phyloP scores from a whole-genome alignment of 257 asterid genomes.

The Petunia axillaris region DNA sequence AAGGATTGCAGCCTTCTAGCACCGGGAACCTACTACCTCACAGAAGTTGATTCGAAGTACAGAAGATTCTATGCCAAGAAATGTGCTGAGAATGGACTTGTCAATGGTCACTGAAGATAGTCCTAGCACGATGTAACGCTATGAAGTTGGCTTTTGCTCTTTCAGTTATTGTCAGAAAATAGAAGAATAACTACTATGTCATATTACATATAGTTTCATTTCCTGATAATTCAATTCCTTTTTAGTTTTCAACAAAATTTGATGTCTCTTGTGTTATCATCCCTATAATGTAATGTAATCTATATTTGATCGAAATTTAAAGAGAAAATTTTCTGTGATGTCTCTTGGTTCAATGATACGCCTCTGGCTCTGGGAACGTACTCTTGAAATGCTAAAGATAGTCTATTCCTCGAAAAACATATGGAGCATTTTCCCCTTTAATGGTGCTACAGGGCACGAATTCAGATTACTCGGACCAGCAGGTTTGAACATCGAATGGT shows the following conservation, averaged over 20 bases:
- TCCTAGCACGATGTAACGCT: neutral
- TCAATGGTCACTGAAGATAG: conserved; percentile 71
- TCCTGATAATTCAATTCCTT: neutral
- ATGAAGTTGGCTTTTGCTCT: conserved; percentile 33
- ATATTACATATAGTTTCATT: neutral
- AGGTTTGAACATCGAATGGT: no score
- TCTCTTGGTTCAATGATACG: neutral
- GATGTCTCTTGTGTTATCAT: conserved; percentile 1
- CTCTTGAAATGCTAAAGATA: neutral
- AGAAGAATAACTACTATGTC: conserved; percentile 25
- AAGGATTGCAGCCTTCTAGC: conserved; percentile 88
- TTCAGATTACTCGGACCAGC: no score
- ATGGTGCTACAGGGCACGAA: no score
- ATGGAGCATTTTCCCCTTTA: no score
- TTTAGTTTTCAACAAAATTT: neutral
- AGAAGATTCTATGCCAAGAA: conserved; percentile 85
- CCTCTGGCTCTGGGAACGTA: neutral
- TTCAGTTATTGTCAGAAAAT: conserved; percentile 35
- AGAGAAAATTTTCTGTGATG: neutral
- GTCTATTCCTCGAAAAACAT: no score
- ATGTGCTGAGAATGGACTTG: conserved; percentile 59
- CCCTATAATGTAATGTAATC: neutral
- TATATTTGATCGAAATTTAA: neutral
- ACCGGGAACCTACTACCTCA: conserved; percentile 83
- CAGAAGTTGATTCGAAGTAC: conserved; percentile 96